A percentile compares a stretch with the other conserved stretches of the same genome.
Conservation (phyloP, 208 protist species). For the Trypanosoma caninum region DNA sequence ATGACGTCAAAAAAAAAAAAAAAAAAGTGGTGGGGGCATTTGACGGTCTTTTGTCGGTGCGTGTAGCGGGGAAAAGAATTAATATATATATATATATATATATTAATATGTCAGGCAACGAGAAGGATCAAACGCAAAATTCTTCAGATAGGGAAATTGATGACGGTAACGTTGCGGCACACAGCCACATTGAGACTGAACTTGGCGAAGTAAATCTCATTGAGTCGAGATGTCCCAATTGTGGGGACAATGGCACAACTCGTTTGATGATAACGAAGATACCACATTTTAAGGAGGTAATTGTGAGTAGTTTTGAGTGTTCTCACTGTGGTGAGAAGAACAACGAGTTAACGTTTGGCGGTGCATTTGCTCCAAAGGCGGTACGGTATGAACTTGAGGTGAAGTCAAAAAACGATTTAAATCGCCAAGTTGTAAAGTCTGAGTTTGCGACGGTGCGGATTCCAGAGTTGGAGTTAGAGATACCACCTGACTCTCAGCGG, state of each 20-base stretch:
- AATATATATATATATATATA: conserved; percentile 3
- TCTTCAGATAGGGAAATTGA: conserved; percentile 2
- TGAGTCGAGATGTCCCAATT: conserved; percentile 87
- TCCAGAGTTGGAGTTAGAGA: conserved; percentile 93
- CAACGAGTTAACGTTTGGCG: conserved; percentile 90
- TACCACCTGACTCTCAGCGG: conserved; percentile 85
- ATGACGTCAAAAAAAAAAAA: too few relatives aligned
- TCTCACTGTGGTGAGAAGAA: conserved; percentile 81
- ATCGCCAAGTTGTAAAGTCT: conserved; percentile 93
- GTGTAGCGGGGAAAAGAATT: too few relatives aligned
- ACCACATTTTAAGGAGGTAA: conserved; percentile 91
- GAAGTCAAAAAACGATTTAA: conserved; percentile 79
- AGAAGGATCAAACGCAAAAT: conserved; percentile 4
- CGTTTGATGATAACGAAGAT: conserved; percentile 91
- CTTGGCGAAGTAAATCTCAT: conserved; percentile 86
- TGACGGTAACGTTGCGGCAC: conserved; percentile 14
- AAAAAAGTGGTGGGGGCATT: too few relatives aligned
- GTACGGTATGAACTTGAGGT: conserved; percentile 85
- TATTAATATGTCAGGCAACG: background rate
- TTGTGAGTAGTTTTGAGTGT: conserved; percentile 92
- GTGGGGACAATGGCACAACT: conserved; percentile 82
- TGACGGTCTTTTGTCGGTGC: too few relatives aligned
- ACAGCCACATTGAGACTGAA: conserved; percentile 75
- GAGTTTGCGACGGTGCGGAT: conserved; percentile 88
- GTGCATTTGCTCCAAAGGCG: conserved; percentile 74